Base-by-base conservation (phyloP, 768 basidiomycete genomes). In the Naganishia onofrii region DNA sequence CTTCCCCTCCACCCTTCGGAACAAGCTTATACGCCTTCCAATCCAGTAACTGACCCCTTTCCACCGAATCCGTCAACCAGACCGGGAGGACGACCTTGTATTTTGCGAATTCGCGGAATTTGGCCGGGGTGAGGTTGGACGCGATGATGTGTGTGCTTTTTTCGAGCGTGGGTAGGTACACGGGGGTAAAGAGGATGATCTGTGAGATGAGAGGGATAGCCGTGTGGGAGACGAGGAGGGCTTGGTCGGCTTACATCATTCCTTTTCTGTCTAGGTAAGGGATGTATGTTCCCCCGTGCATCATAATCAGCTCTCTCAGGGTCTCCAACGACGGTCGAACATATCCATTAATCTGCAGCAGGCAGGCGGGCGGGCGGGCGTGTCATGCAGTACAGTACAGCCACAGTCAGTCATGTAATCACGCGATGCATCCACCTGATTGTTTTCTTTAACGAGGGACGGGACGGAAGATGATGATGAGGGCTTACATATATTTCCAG, bases 101-200 rank as follows among this genome's bases (percentile, higher is more conserved):
- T 51, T 89, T 80, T 79, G 89, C 86, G 80, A 93, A 97, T 75
- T 95, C 93, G 26, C 86, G 86, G 53, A 92, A 85, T 81, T 98
- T 99, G 51, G 88, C 87, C 0, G 92, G 89, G 0, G 95, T 97
- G 53, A 99, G 85, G 36, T 91, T 90, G 73, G 89, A 90, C 3
- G 96, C 95, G 60, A 99, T 84, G 74, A 99, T 89, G 78, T 96
- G 93, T 0, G 93, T 95, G 34, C 91, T 92, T 75, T 36, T n/a
- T n/a, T n/a, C n/a, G n/a, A n/a, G n/a, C n/a, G n/a, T n/a, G n/a
- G n/a, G n/a, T n/a, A n/a, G n/a, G n/a, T n/a, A n/a, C n/a, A n/a
- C n/a, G n/a, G n/a, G n/a, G n/a, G n/a, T n/a, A n/a, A n/a, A n/a
- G n/a, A n/a, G n/a, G n/a, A n/a, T n/a, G n/a, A n/a, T n/a, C n/a